Evolutionary conservation across 2,329 filamentous ascomycete genomes (phyloP).

Genomic region (Chaetomium globosum): DNA sequence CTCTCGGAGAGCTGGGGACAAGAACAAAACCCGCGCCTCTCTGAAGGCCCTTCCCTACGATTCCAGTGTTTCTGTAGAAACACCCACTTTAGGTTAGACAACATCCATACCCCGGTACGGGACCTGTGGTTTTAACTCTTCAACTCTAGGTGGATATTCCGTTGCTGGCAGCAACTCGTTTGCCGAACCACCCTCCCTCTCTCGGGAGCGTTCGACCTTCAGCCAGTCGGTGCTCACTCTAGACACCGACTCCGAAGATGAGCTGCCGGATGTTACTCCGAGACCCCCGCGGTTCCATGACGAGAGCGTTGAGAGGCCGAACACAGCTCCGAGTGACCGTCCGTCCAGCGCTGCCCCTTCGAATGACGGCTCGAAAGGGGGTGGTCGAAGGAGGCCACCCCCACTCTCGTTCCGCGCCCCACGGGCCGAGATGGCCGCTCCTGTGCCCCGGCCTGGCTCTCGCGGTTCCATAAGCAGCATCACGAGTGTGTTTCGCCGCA

Average conservation of each 20-base stretch:
- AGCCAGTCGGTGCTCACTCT: constrained; percentile 36
- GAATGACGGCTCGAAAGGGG: constrained; percentile 26
- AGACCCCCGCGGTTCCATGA: constrained; percentile 40
- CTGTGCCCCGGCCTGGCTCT: constrained; percentile 25
- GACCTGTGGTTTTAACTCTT: constrained; percentile 16
- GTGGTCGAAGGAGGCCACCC: constrained; percentile 30
- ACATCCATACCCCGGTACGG: background rate
- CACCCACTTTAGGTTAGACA: constrained; percentile 34
- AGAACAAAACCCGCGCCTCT: constrained; percentile 25
- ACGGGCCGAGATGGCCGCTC: constrained; percentile 17
- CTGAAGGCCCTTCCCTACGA: constrained; percentile 35
- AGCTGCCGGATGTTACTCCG: constrained; percentile 39
- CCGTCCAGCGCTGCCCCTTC: constrained; percentile 29
- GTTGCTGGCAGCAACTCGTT: constrained; percentile 48
- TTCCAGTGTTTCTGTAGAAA: constrained; percentile 30
- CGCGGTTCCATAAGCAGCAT: constrained; percentile 29
- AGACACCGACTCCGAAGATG: constrained; percentile 23
- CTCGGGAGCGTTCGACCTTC: constrained; percentile 41
- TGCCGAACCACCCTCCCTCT: constrained; percentile 44
- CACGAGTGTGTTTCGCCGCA: background rate
- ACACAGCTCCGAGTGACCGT: constrained; percentile 41
- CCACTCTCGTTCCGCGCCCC: constrained; percentile 35
- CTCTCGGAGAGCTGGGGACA: constrained; percentile 35
- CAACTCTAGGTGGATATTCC: constrained; percentile 44
- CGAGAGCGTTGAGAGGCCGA: constrained; percentile 42